Percentiles rank a stretch among this genome's conserved stretches.
Evolutionary conservation across 805 yeast species (phyloP).

Genomic region (Myxozyma kluyveri): DNA sequence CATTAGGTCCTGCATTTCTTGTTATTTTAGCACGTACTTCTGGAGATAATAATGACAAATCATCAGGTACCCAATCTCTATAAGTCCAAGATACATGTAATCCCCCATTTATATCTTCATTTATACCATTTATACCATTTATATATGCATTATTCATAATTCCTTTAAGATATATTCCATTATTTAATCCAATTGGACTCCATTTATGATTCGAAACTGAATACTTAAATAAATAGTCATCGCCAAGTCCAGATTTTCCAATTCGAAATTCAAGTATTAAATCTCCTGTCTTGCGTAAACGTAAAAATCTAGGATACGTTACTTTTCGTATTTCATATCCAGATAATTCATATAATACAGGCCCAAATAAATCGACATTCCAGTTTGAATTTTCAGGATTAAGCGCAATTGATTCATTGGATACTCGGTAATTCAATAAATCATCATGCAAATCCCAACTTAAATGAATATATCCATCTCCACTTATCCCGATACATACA

Average conservation of each 20-base stretch:
- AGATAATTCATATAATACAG: constrained; percentile 5
- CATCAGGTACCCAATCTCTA: constrained; percentile 30
- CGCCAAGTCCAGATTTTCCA: constrained; percentile 33
- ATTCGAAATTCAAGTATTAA: constrained; percentile 13
- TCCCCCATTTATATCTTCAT: constrained; percentile 10
- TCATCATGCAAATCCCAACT: constrained; percentile 34
- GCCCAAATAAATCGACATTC: constrained; percentile 3
- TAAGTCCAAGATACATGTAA: constrained; percentile 32
- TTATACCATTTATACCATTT: constrained; percentile 32
- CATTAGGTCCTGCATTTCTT: constrained; percentile 32
- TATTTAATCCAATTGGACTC: constrained; percentile 17
- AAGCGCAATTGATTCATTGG: constrained; percentile 6
- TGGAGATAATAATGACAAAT: background rate
- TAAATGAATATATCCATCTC: constrained; percentile 32
- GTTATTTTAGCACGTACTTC: constrained; percentile 1
- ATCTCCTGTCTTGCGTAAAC: constrained; percentile 25
- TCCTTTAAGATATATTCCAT: constrained; percentile 27
- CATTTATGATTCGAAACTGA: constrained; percentile 9
- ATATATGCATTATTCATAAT: constrained; percentile 30
- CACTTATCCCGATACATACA: constrained; percentile 33
- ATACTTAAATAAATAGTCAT: constrained; percentile 27
- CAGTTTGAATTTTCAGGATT: background rate
- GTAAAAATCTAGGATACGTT: constrained; percentile 31
- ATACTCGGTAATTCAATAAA: constrained; percentile 27
- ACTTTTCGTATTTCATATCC: constrained; percentile 16